Percentiles rank a stretch among this genome's conserved stretches.
These are phyloP conservation scores for Beauveria asiatica DNA, from an alignment of 2,329 filamentous ascomycete species.

Conservation along the genomic window DNA sequence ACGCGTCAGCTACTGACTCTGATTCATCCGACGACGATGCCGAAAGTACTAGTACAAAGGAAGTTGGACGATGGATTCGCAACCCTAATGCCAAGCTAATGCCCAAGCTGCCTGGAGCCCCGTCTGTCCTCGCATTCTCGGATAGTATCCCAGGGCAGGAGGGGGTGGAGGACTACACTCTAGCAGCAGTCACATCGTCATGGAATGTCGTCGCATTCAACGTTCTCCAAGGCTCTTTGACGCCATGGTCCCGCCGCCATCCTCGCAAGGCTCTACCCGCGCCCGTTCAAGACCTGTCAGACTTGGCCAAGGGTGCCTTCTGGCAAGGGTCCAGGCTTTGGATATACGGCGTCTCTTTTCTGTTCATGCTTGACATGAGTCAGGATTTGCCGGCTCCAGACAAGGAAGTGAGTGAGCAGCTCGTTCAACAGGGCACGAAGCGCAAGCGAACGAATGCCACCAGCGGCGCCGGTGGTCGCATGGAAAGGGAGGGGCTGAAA, in stretches of 20 bases:
- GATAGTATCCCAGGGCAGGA: conserved; percentile 33
- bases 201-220: conserved; percentile 71
- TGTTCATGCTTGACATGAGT: conserved; percentile 86
- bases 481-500: conserved; percentile 36
- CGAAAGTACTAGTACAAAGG: conserved; percentile 27
- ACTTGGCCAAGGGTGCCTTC: conserved; percentile 73
- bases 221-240: conserved; percentile 65
- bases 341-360: conserved; percentile 78
- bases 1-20: conserved; percentile 30
- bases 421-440: conserved; percentile 36
- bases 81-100: conserved; percentile 64
- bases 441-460: conserved; percentile 43
- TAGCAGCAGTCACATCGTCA: conserved; percentile 46
- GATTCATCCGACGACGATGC: conserved; percentile 37
- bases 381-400: conserved; percentile 49
- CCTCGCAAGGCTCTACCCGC: conserved; percentile 64
- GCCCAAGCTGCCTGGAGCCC: conserved; percentile 56
- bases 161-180: conserved; percentile 34
- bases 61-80: conserved; percentile 62
- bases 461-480: conserved; percentile 45
- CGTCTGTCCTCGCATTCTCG: conserved; percentile 62
- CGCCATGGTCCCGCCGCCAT: conserved; percentile 80
- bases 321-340: conserved; percentile 77
- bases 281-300: conserved; percentile 65
- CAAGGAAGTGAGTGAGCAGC: conserved; percentile 19